Conservation (phyloP, 805 yeast genomes). For the Teunomyces funiuensis region DNA sequence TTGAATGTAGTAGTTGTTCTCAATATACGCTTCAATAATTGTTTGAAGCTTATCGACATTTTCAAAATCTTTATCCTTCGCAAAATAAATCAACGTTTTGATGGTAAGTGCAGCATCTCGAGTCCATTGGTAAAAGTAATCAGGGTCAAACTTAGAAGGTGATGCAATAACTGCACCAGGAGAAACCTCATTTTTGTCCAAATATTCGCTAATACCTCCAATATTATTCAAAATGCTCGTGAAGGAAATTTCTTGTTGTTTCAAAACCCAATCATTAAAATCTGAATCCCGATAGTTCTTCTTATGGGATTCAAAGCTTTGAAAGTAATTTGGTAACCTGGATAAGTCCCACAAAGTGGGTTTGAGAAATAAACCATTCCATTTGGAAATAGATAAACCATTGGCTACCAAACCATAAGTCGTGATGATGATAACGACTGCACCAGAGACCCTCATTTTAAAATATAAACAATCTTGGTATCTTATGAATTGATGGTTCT, state of each 20-base stretch:
- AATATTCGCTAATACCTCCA: slow-evolving; percentile 47
- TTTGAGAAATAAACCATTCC: background rate
- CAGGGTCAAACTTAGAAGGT: slow-evolving; percentile 68
- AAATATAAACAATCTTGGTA: no score
- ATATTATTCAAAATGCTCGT: slow-evolving; percentile 51
- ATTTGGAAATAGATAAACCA: background rate
- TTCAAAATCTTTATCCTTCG: slow-evolving; percentile 40
- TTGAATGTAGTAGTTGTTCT: slow-evolving; percentile 60
- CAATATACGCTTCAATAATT: slow-evolving; percentile 60
- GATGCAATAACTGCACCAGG: slow-evolving; percentile 82
- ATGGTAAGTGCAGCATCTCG: slow-evolving; percentile 86
- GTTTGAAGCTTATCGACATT: slow-evolving; percentile 16
- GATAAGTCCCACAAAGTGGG: background rate
- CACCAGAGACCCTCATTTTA: background rate
- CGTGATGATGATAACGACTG: background rate
- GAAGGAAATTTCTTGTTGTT: slow-evolving; percentile 45
- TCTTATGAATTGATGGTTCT: no score
- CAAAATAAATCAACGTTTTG: slow-evolving; percentile 57
- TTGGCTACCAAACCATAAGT: background rate
- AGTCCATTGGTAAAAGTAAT: slow-evolving; percentile 88
- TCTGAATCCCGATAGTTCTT: slow-evolving; percentile 18
- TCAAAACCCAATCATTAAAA: slow-evolving; percentile 49
- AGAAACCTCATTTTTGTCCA: slow-evolving; percentile 36
- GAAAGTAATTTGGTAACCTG: background rate
- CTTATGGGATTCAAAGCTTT: background rate